A percentile compares a stretch with the other conserved stretches of the same genome.
phyloP scores from a whole-genome alignment of 2,329 filamentous ascomycete genomes.

The Graphilbum fragrans region DNA sequence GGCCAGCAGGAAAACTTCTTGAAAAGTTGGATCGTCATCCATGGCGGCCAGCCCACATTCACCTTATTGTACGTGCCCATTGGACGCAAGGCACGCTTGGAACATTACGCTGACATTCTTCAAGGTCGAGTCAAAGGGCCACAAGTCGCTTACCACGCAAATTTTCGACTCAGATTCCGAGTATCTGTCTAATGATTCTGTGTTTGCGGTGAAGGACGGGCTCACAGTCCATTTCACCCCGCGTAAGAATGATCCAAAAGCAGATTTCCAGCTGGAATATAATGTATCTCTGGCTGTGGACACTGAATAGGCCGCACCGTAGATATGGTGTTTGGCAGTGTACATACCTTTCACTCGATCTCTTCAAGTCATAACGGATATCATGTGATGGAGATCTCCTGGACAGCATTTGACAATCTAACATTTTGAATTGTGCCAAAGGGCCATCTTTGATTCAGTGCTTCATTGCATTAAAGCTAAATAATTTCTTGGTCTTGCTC shows the following conservation, averaged over 20 bases:
- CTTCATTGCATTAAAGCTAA: no score
- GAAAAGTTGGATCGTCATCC: conserved; percentile 21
- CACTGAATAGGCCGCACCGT: no score
- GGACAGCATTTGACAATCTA: no score
- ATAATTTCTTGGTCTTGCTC: no score
- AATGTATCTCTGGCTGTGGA: conserved; percentile 12
- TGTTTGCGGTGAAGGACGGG: conserved; percentile 28
- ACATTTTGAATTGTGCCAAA: no score
- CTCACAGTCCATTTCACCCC: conserved; percentile 22
- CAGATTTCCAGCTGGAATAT: conserved; percentile 20
- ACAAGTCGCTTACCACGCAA: conserved; percentile 60
- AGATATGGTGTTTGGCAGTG: no score
- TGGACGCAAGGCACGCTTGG: no score
- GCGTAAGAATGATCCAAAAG: conserved; percentile 15
- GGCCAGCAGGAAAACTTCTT: conserved; percentile 19
- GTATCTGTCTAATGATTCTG: conserved; percentile 36
- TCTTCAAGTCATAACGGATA: no score
- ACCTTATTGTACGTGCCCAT: conserved; percentile 17
- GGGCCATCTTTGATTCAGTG: no score
- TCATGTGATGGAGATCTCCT: no score
- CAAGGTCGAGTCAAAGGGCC: conserved; percentile 36
- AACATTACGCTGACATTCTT: no score
- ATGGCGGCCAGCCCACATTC: conserved; percentile 25
- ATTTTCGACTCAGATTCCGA: conserved; percentile 51
- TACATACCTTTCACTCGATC: no score